Percentiles rank a stretch among this genome's conserved stretches.
phyloP scores from a whole-genome alignment of 768 basidiomycete species.

The Lentinula boryana region DNA sequence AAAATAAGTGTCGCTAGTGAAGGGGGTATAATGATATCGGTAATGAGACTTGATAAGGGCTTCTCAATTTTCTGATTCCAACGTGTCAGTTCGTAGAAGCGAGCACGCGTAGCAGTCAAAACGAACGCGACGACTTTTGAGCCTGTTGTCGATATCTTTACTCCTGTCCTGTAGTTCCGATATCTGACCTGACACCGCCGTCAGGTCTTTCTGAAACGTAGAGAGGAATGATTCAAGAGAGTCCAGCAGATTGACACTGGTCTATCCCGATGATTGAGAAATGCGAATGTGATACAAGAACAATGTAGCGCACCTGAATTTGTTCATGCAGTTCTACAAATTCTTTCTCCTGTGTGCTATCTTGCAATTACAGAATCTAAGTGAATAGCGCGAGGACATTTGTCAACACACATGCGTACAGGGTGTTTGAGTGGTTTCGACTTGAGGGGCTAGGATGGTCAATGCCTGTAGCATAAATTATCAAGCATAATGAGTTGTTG shows the following conservation, averaged over 20 bases:
- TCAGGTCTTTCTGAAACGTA: conserved; percentile 92
- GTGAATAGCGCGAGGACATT: background rate
- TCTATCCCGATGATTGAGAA: conserved; percentile 36
- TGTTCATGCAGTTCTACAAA: conserved; percentile 89
- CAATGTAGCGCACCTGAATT: conserved; percentile 54
- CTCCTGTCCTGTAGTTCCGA: conserved; percentile 88
- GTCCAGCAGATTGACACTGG: conserved; percentile 78
- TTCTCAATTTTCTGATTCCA: conserved; percentile 76
- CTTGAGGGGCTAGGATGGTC: background rate
- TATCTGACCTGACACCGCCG: conserved; percentile 94
- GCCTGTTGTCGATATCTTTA: conserved; percentile 81
- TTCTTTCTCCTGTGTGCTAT: conserved; percentile 40
- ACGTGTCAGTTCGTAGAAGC: background rate
- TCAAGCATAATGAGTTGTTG: background rate
- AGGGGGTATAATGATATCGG: conserved; percentile 81
- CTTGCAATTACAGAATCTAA: background rate
- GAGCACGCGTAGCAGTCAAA: background rate
- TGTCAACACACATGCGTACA: background rate
- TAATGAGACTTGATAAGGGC: conserved; percentile 75
- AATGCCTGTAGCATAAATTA: background rate
- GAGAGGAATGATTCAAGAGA: conserved; percentile 89
- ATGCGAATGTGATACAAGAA: background rate
- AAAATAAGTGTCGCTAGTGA: conserved; percentile 68
- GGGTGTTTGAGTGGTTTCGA: background rate
- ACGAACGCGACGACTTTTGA: conserved; percentile 78